These are phyloP conservation scores for Durusdinium trenchii DNA, from an alignment of 73 alveolate species.

Conservation along the genomic window DNA sequence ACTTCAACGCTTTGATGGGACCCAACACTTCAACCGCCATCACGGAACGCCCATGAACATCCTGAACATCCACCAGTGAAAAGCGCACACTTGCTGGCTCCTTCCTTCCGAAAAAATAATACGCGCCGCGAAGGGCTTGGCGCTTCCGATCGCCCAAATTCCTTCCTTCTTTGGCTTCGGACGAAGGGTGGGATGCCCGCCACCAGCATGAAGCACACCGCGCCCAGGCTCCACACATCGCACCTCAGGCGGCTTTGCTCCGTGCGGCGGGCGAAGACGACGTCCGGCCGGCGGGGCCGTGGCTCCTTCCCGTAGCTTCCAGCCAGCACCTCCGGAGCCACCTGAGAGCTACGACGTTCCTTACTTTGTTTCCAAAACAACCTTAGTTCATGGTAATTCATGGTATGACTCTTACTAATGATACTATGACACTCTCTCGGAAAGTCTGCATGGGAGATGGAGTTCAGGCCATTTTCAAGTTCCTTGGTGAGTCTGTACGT, in stretches of 20 bases:
- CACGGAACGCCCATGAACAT: neutral
- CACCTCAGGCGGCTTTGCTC: slow-evolving; percentile 94
- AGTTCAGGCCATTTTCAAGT: too few species aligned
- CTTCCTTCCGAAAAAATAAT: neutral
- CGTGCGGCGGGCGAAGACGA: neutral
- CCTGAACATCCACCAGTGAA: neutral
- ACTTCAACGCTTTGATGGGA: neutral
- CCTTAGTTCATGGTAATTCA: too few species aligned
- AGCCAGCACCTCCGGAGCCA: slow-evolving; percentile 78
- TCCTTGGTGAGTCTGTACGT: neutral
- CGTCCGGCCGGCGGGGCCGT: neutral
- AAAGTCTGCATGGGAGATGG: neutral
- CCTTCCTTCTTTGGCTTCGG: slow-evolving; percentile 28
- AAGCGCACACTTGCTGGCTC: neutral
- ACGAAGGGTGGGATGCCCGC: slow-evolving; percentile 98
- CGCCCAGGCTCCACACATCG: slow-evolving; percentile 98
- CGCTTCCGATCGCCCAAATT: too few species aligned
- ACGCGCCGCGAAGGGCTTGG: too few species aligned
- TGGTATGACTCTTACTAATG: too few species aligned
- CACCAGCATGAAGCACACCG: slow-evolving; percentile 97
- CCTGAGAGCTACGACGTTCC: neutral
- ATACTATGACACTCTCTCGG: too few species aligned
- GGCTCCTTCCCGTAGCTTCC: slow-evolving; percentile 80
- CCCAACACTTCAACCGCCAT: neutral
- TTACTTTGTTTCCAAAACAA: too few species aligned